phyloP scores from a whole-genome alignment of 1,284 basidiomycete genomes.

The Rhodotorula sp. region DNA sequence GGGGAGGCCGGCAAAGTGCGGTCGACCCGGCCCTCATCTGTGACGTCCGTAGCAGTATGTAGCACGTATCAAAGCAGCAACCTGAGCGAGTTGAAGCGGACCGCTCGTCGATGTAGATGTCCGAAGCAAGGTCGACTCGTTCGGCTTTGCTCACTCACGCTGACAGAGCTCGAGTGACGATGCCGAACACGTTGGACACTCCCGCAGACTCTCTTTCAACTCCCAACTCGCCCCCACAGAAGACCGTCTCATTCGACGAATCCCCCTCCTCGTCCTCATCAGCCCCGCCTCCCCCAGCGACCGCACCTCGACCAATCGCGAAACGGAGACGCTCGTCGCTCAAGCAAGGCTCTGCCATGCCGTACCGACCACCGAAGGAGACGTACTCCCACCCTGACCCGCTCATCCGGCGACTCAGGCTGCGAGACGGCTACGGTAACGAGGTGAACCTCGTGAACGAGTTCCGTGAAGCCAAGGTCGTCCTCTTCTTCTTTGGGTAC shows the following conservation, averaged over 20 bases:
- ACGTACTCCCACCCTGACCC: slow-evolving; percentile 49
- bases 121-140: not conserved
- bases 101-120: not conserved
- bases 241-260: slow-evolving; percentile 9
- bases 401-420: slow-evolving; percentile 47
- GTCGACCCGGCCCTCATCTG: not conserved
- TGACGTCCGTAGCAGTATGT: not conserved
- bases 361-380: slow-evolving; percentile 43
- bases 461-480: slow-evolving; percentile 47
- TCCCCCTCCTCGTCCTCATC: not conserved
- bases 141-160: not conserved
- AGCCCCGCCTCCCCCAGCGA: not conserved
- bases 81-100: not conserved
- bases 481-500: slow-evolving; percentile 50
- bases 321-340: slow-evolving; percentile 41
- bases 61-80: not conserved
- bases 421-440: slow-evolving; percentile 45
- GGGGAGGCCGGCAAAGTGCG: too few species aligned
- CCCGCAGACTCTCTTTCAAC: not conserved
- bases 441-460: slow-evolving; percentile 44
- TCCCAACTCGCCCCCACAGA: not conserved
- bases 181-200: not conserved
- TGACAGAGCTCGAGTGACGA: not conserved
- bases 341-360: slow-evolving; percentile 44
- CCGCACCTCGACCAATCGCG: not conserved